Evolutionary conservation across 139 green algal species (phyloP), one percentile per base, ranked within the genome.

Genomic region (Asterochloris erici): DNA sequence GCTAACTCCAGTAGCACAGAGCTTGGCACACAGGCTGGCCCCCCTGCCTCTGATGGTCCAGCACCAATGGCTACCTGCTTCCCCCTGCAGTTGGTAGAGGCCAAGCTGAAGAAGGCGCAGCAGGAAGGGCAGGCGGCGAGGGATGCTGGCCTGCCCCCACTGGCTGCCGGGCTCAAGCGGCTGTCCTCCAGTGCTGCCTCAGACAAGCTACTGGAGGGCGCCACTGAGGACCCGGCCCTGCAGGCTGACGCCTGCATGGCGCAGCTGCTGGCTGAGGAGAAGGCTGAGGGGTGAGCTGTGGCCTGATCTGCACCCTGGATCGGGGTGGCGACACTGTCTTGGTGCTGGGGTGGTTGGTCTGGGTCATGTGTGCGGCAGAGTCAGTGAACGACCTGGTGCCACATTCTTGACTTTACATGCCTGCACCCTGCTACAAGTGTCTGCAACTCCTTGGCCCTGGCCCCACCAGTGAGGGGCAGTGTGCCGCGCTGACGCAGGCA

Each of bases 201-300:
- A 54, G 81, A 14, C 60, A 66, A 21, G 19, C 24, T 27, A 2
- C 54, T 16, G 61, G 81, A 88, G 75, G 79, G 73, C 29, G 66
- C 74, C 27, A 64, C 77, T 0, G 89, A 71, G 66, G 21, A 23
- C 38, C 38, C 38, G 10, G 66, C 66, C 17, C 66, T 79, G 26
- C 64, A 83, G 54, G 89, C 89, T 1, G 89, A 93, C 69, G 89
- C 89, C 19, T 86, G 89, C 63, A 93, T 93, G 89, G 88, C 86
- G 12, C 88, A 88, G 0, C 80, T 93, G 80, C 83, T 93, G 47
- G 88, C 66, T 26, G 66, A 21, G 19, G 66, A 71, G 66, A 54
- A 54, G 38, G 38, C 38, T 54, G 38, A 54, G 38, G 38, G 38
- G 38, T 54, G 38, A 54, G 38, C 38, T 54, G 38, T 54, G 38